Evolutionary conservation across 164 flowering plant species (phyloP).

Genomic region (Santalum album): DNA sequence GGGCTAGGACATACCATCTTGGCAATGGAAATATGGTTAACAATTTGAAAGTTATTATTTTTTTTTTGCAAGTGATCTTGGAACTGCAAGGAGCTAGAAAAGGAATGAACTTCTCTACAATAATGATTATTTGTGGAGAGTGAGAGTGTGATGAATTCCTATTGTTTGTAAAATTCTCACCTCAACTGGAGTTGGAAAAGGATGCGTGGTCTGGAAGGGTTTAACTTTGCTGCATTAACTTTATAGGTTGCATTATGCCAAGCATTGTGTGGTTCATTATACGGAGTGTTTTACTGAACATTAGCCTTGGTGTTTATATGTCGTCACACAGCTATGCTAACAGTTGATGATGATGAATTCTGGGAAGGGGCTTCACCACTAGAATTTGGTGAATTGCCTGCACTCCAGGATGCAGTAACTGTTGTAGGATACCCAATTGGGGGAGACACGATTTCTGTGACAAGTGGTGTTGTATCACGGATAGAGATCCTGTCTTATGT

Average conservation of each 20-base stretch:
- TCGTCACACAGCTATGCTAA: slow-evolving; percentile 68
- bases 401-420: slow-evolving; percentile 96
- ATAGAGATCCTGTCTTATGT: slow-evolving; percentile 96
- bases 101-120: not conserved
- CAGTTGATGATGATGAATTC: slow-evolving; percentile 86
- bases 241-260: no score
- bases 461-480: slow-evolving; percentile 98
- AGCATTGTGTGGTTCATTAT: no score
- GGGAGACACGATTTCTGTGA: slow-evolving; percentile 97
- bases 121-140: not conserved
- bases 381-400: slow-evolving; percentile 85
- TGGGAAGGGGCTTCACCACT: slow-evolving; percentile 92
- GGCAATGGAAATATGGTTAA: no score
- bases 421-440: slow-evolving; percentile 99
- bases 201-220: no score
- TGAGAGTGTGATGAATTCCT: no score
- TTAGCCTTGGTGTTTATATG: slow-evolving; percentile 4
- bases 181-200: no score
- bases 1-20: no score
- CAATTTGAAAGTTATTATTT: not conserved
- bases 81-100: not conserved
- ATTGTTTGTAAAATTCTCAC: no score
- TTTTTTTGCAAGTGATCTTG: not conserved
- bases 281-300: no score
- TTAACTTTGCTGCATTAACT: no score